These are phyloP conservation scores for Trametes polyzona DNA, from an alignment of 1,284 basidiomycete genomes.

Conservation along the genomic window DNA sequence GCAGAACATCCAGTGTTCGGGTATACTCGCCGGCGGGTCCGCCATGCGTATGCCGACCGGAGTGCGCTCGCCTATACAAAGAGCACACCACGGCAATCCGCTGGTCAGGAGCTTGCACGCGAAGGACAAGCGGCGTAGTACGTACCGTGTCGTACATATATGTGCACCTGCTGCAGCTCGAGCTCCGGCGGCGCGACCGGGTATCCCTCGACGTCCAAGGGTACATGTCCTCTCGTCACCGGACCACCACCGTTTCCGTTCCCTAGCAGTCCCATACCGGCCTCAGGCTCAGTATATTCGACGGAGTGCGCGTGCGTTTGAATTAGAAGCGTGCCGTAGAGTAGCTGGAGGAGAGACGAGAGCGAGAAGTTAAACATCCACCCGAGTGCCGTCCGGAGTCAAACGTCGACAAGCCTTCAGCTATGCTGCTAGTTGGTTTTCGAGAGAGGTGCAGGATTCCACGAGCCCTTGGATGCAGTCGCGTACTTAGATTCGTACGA, in stretches of 20 bases:
- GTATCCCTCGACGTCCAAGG: slow-evolving; percentile 64
- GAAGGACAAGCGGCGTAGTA: no score
- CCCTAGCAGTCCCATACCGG: slow-evolving; percentile 14
- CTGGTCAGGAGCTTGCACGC: no score
- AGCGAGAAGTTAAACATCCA: slow-evolving; percentile 19
- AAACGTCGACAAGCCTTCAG: neutral
- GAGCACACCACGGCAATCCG: no score
- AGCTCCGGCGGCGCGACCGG: slow-evolving; percentile 59
- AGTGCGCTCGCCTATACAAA: slow-evolving; percentile 64
- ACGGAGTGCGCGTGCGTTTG: slow-evolving; percentile 10
- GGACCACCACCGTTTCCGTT: neutral
- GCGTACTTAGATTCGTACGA: no score
- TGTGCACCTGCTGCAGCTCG: slow-evolving; percentile 69
- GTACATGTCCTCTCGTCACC: slow-evolving; percentile 29
- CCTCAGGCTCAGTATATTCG: neutral
- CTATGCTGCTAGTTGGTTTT: no score
- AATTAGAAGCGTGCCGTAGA: slow-evolving; percentile 21
- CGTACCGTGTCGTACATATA: slow-evolving; percentile 77
- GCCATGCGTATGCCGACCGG: slow-evolving; percentile 70
- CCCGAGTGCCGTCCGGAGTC: neutral
- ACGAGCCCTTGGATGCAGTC: no score
- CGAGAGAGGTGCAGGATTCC: no score
- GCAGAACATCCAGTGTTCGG: slow-evolving; percentile 74
- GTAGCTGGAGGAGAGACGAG: slow-evolving; percentile 15
- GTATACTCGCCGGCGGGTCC: slow-evolving; percentile 64